Evolutionary conservation across 129 eudicot genomes (phyloP), one percentile per base, ranked within the genome.

Genomic region (Chrysanthemum makinoi): DNA sequence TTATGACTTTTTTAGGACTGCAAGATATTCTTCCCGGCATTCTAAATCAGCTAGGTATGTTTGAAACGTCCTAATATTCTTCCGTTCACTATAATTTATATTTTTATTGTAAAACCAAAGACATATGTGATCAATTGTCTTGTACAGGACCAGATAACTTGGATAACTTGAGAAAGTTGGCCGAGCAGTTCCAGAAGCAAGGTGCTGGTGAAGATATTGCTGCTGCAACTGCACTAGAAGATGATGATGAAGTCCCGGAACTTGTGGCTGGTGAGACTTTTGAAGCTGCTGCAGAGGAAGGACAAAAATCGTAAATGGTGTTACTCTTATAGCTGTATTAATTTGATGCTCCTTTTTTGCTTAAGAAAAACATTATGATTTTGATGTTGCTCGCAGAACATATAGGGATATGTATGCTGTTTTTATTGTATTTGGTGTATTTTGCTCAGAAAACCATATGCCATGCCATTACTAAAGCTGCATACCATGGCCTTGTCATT

Each of bases 21-120:
- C 87, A 86, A 81, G 95, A 88, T 64, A 88, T 91, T 76, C 97
- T 91, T 16, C 97, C 97, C 0, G 87, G 86, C 63, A 91, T 91
- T 48, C 79, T 91, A 20, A 83, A 91, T 72, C 97, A 91, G 69
- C 81, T 91, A 71, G 97, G 95, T 91, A 91, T 66, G 82, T 59
- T n/a, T 5, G 0, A 54, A 62, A 30, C 17, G 58, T 4, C 18
- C 11, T 10, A n/a, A 15, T 28, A 49, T 18, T 10, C 35, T 51
- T 63, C 19, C 14, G 15, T 26, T 2, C 16, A 26, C 1, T 10
- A 17, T 24, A 60, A 11, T n/a, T 60, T 50, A 7, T 35, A 18
- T 5, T 18, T 57, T 50, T 8, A 69, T 12, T 2, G 10, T n/a
- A 22, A 63, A 16, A 63, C 16, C 26, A 18, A 19, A 1, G 1